phyloP scores from a whole-genome alignment of 371 early-diverging fungal genomes.

The Thermomucor indicae-seudaticae region DNA sequence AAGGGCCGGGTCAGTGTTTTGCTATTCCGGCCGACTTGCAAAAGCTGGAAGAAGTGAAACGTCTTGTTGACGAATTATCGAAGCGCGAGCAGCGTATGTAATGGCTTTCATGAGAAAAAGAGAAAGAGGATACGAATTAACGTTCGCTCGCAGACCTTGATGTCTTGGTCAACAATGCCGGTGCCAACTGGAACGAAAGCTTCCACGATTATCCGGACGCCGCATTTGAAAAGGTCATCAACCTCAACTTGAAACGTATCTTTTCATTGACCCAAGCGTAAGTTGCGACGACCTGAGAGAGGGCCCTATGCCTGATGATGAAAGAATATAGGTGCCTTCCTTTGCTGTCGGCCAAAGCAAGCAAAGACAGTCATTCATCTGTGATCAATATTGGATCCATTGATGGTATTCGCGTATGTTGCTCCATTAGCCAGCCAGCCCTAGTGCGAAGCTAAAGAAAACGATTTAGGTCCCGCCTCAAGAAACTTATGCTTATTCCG shows the following conservation, averaged over 20 bases:
- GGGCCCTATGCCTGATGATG: no score
- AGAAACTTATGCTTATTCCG: conserved; percentile 71
- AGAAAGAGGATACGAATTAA: conserved; percentile 5
- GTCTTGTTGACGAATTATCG: conserved; percentile 53
- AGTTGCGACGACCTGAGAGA: conserved; percentile 15
- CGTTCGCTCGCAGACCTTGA: conserved; percentile 54
- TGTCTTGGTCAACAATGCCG: conserved; percentile 81
- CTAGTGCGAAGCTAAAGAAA: conserved; percentile 22
- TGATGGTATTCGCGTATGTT: conserved; percentile 59
- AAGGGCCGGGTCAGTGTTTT: conserved; percentile 69
- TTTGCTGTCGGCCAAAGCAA: conserved; percentile 63
- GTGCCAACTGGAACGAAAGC: conserved; percentile 64
- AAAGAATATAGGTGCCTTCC: conserved; percentile 59
- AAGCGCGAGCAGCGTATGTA: conserved; percentile 54
- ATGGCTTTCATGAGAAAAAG: neutral
- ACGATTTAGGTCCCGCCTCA: conserved; percentile 6
- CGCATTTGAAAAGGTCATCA: conserved; percentile 72
- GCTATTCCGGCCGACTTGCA: conserved; percentile 77
- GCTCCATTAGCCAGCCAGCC: neutral
- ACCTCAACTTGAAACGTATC: conserved; percentile 75
- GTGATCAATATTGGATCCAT: conserved; percentile 70
- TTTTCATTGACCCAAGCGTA: conserved; percentile 78
- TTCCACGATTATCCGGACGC: conserved; percentile 60
- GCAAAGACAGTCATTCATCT: conserved; percentile 30
- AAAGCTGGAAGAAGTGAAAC: conserved; percentile 50